Conservation (phyloP, 1,139 yeast species). For the Geotrichum klebahnii region DNA sequence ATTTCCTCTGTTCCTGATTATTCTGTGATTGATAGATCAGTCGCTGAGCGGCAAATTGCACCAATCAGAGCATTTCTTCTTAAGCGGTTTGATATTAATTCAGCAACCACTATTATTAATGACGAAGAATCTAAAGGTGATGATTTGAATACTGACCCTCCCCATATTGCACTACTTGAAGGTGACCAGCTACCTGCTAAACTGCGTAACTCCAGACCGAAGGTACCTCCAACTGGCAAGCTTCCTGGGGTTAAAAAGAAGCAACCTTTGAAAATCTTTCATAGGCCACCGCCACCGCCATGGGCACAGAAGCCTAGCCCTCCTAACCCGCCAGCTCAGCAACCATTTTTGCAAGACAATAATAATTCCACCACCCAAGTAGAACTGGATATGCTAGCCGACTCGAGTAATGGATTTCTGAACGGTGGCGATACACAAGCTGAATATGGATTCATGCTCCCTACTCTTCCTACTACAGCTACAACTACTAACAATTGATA, state of each 20-base stretch:
- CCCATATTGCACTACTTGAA: constrained; percentile 47
- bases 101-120: constrained; percentile 25
- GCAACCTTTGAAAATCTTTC: constrained; percentile 32
- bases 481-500: neutral
- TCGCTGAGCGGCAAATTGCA: constrained; percentile 51
- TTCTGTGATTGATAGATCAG: constrained; percentile 46
- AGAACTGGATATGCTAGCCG: neutral
- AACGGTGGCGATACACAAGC: neutral
- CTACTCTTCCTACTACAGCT: neutral
- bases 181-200: constrained; percentile 81
- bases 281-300: constrained; percentile 23
- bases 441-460: constrained; percentile 8
- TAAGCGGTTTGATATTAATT: constrained; percentile 32
- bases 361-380: neutral
- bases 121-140: constrained; percentile 33
- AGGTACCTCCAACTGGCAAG: constrained; percentile 92
- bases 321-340: neutral
- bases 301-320: constrained; percentile 5
- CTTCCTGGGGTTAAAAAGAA: constrained; percentile 64
- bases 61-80: constrained; percentile 56
- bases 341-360: neutral
- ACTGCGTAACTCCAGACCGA: constrained; percentile 73
- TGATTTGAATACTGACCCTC: constrained; percentile 40
- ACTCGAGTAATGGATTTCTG: constrained; percentile 2
- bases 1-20: constrained; percentile 39